phyloP scores from a whole-genome alignment of 2,329 filamentous ascomycete genomes.

The Sporothrix schenckii region DNA sequence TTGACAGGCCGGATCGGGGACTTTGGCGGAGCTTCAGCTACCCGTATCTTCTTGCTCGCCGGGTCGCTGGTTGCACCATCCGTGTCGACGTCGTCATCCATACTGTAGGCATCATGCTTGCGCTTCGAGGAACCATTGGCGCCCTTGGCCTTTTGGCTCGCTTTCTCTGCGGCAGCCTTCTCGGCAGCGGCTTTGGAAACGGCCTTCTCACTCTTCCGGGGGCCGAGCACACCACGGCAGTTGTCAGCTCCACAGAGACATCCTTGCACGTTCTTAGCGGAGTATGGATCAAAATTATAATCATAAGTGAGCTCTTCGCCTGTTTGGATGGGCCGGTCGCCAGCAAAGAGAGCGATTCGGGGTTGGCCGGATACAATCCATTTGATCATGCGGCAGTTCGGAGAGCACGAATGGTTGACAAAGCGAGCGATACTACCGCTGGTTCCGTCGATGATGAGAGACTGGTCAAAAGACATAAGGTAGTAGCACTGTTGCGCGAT shows the following conservation, averaged over 20 bases:
- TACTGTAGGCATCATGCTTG: constrained; percentile 27
- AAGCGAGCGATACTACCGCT: constrained; percentile 95
- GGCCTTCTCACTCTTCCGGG: constrained; percentile 56
- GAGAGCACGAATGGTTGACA: constrained; percentile 95
- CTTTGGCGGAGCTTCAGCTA: not conserved
- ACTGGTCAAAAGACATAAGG: constrained; percentile 97
- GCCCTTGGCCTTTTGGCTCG: constrained; percentile 14
- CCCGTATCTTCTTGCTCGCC: constrained; percentile 32
- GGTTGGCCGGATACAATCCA: constrained; percentile 94
- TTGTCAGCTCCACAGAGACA: constrained; percentile 66
- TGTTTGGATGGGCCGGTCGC: constrained; percentile 84
- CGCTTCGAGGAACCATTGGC: constrained; percentile 31
- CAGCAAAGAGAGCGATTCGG: constrained; percentile 94
- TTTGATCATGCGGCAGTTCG: constrained; percentile 97
- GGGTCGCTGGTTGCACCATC: not conserved
- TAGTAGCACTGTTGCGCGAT: constrained; percentile 76
- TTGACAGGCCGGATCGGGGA: constrained; percentile 20
- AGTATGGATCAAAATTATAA: constrained; percentile 73
- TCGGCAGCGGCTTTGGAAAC: constrained; percentile 29
- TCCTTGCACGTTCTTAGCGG: constrained; percentile 67
- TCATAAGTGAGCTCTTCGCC: constrained; percentile 97
- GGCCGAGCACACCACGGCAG: constrained; percentile 66
- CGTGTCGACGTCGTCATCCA: constrained; percentile 25
- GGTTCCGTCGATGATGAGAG: constrained; percentile 97
- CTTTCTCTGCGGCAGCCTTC: constrained; percentile 23